phyloP scores from a whole-genome alignment of 2,329 filamentous ascomycete genomes.

The Chaetomium strumarium region DNA sequence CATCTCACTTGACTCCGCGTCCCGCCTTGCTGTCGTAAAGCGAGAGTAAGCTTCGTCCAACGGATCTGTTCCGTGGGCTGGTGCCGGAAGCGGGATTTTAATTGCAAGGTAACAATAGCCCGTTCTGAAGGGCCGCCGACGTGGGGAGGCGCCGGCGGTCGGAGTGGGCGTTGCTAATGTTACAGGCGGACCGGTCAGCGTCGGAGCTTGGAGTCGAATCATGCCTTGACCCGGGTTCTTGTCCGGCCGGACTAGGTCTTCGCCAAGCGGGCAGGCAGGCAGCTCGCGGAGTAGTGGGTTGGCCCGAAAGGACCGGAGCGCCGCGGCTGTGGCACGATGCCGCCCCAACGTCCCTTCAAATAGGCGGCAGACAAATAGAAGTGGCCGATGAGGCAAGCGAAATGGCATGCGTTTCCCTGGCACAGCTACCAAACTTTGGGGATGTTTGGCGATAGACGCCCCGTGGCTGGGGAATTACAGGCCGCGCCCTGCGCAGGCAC shows the following conservation, averaged over 20 bases:
- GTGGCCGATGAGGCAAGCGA: not conserved
- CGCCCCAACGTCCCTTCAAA: conserved; percentile 8
- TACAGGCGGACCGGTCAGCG: conserved; percentile 5
- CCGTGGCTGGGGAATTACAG: conserved; percentile 1
- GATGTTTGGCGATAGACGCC: conserved; percentile 1
- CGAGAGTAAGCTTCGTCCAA: not conserved
- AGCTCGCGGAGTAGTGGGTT: not conserved
- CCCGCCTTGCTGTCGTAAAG: conserved; percentile 6
- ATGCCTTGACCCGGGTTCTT: conserved; percentile 10
- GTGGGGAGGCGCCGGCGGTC: not conserved
- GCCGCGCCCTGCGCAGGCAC: conserved; percentile 1
- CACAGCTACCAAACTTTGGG: conserved; percentile 7
- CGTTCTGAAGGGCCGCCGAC: not conserved
- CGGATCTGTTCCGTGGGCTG: not conserved
- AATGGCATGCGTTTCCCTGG: conserved; percentile 18
- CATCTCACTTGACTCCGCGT: conserved; percentile 8
- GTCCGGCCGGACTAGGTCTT: conserved; percentile 15
- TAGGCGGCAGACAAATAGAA: conserved; percentile 12
- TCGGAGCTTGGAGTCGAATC: conserved; percentile 12
- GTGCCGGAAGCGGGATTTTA: not conserved
- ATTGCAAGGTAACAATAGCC: conserved; percentile 16
- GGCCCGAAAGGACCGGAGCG: conserved; percentile 9
- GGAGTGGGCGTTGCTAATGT: conserved; percentile 2
- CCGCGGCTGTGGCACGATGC: conserved; percentile 5
- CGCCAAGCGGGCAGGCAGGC: conserved; percentile 10